These are phyloP conservation scores for Diplodia sapinea DNA, from an alignment of 2,329 filamentous ascomycete species.

Conservation along the genomic window DNA sequence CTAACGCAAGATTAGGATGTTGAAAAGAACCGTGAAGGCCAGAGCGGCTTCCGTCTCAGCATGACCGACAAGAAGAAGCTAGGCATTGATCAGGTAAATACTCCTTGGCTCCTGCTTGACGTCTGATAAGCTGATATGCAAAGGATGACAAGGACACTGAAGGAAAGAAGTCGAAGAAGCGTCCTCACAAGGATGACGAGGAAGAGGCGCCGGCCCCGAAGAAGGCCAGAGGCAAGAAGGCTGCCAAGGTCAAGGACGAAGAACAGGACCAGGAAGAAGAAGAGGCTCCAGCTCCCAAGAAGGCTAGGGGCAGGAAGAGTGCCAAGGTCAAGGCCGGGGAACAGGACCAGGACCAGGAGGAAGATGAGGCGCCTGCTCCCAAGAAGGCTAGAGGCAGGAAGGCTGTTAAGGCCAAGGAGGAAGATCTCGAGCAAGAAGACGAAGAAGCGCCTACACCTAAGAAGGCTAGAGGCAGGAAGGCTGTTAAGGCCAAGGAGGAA, in stretches of 20 bases:
- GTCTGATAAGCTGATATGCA: background rate
- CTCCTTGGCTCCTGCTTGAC: conserved; percentile 22
- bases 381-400: conserved; percentile 42
- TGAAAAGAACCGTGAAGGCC: conserved; percentile 73
- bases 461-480: conserved; percentile 41
- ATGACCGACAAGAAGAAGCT: conserved; percentile 39
- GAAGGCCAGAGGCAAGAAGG: conserved; percentile 42
- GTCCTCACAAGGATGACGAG: conserved; percentile 41
- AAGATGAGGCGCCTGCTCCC: conserved; percentile 42
- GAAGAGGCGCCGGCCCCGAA: conserved; percentile 38
- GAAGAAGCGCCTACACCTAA: conserved; percentile 40
- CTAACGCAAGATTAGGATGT: conserved; percentile 63
- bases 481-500: conserved; percentile 35
- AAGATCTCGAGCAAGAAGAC: conserved; percentile 39
- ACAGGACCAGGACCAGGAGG: conserved; percentile 31
- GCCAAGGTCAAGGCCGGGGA: conserved; percentile 35
- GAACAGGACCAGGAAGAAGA: conserved; percentile 41
- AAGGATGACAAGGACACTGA: conserved; percentile 36
- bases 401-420: conserved; percentile 35
- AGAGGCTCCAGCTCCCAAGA: conserved; percentile 41
- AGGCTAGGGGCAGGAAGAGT: conserved; percentile 41
- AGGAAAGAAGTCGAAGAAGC: conserved; percentile 48
- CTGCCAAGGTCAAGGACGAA: conserved; percentile 35
- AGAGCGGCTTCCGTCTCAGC: conserved; percentile 64
- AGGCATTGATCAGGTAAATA: conserved; percentile 36